A percentile compares a stretch with the other conserved stretches of the same genome.
These are phyloP conservation scores for Solanum infundibuliforme DNA, from an alignment of 257 asterid genomes.

Conservation along the genomic window DNA sequence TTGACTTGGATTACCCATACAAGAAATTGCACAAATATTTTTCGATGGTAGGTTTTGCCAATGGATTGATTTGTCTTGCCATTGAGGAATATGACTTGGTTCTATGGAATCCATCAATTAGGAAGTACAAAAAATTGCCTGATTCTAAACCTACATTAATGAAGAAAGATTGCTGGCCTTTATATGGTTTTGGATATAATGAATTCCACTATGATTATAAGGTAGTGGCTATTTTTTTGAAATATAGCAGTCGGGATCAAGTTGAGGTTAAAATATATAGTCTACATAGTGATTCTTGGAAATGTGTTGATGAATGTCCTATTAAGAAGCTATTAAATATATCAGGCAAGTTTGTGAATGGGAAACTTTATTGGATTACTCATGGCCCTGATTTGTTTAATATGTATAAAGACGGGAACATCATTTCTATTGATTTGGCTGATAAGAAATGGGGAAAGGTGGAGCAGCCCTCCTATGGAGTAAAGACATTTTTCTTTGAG, in stretches of 20 bases:
- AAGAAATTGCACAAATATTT: background rate
- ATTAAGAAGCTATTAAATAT: background rate
- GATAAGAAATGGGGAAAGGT: slow-evolving; percentile 3
- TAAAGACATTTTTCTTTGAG: background rate
- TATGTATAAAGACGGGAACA: background rate
- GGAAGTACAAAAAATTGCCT: background rate
- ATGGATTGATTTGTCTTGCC: background rate
- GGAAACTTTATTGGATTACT: background rate
- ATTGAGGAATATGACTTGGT: background rate
- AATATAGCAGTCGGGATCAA: background rate
- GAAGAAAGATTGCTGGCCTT: background rate
- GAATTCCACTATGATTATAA: background rate
- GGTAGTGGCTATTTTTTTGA: background rate
- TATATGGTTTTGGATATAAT: background rate
- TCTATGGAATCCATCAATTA: background rate
- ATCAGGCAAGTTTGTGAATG: background rate
- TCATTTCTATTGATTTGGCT: slow-evolving; percentile 7
- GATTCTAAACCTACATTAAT: background rate
- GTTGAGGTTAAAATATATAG: background rate
- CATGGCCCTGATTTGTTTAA: background rate
- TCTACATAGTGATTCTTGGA: background rate
- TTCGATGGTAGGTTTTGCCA: background rate
- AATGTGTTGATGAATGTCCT: background rate
- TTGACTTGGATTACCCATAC: background rate
- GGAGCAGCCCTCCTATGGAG: slow-evolving; percentile 16